Conservation (phyloP, 164 flowering plant genomes). For the Liquidambar formosana region DNA sequence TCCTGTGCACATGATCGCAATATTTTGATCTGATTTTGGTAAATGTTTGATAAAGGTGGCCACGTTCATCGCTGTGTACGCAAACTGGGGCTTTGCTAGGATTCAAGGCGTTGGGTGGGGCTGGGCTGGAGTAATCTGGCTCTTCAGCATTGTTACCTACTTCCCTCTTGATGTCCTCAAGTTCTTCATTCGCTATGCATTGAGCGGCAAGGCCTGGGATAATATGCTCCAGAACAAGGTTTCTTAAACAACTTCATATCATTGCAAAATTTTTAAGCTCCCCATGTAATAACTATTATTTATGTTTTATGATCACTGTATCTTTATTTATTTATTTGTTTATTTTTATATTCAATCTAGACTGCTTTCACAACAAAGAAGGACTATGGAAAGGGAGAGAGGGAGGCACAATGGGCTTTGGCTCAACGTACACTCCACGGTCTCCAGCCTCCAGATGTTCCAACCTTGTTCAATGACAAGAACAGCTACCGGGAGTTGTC, state of each 20-base stretch:
- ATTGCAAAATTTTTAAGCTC: neutral
- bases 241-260: neutral
- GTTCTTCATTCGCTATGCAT: slow-evolving; percentile 51
- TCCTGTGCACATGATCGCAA: no score
- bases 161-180: slow-evolving; percentile 77
- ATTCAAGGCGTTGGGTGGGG: slow-evolving; percentile 79
- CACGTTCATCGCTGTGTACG: slow-evolving; percentile 64
- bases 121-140: slow-evolving; percentile 80
- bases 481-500: slow-evolving; percentile 41
- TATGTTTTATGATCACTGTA: neutral
- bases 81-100: slow-evolving; percentile 60
- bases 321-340: neutral
- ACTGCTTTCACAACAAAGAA: slow-evolving; percentile 85
- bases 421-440: slow-evolving; percentile 82
- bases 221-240: slow-evolving; percentile 57
- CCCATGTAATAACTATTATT: no score
- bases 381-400: slow-evolving; percentile 80
- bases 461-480: slow-evolving; percentile 26
- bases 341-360: slow-evolving; percentile 21
- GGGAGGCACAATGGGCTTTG: slow-evolving; percentile 85
- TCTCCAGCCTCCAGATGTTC: slow-evolving; percentile 38
- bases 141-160: slow-evolving; percentile 64
- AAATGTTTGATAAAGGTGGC: slow-evolving; percentile 41
- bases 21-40: neutral
- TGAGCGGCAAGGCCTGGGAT: slow-evolving; percentile 72